These are phyloP conservation scores for Neurospora crassa DNA, from an alignment of 2,329 filamentous ascomycete species.

Conservation along the genomic window DNA sequence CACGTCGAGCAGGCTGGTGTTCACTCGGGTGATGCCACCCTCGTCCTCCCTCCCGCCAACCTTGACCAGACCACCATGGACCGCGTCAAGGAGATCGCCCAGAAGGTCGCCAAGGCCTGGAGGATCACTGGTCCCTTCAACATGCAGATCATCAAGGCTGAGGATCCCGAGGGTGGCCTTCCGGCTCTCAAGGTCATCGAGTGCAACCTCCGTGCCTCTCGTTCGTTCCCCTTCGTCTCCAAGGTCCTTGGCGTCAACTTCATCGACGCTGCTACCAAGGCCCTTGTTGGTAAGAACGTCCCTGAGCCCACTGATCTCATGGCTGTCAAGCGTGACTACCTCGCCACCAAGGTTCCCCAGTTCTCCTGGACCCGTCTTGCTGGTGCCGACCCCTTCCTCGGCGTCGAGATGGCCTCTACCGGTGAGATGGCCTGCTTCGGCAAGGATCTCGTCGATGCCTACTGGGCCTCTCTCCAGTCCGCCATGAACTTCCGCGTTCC, in stretches of 20 bases:
- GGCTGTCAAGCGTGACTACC: conserved; percentile 78
- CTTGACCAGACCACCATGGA: conserved; percentile 70
- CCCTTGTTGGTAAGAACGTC: conserved; percentile 75
- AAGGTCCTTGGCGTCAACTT: conserved; percentile 96
- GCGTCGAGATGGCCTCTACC: conserved; percentile 94
- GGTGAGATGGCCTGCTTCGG: conserved; percentile 99
- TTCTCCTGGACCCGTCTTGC: conserved; percentile 98
- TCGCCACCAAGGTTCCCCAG: conserved; percentile 96
- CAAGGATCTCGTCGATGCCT: conserved; percentile 89
- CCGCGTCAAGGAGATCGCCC: conserved; percentile 87
- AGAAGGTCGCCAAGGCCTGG: conserved; percentile 96
- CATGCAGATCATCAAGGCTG: conserved; percentile 98
- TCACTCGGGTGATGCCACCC: conserved; percentile 92
- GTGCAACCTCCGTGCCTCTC: conserved; percentile 93
- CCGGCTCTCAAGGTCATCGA: conserved; percentile 89
- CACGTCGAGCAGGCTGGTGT: conserved; percentile 97
- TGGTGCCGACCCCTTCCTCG: conserved; percentile 92
- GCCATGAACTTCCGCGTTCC: conserved; percentile 99
- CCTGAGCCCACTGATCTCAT: conserved; percentile 83
- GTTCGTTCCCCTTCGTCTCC: conserved; percentile 96
- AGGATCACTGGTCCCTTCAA: conserved; percentile 98
- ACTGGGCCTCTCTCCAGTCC: conserved; percentile 93
- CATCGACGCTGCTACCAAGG: conserved; percentile 90
- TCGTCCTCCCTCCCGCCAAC: conserved; percentile 78
- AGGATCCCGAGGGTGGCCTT: conserved; percentile 63